Conservation (phyloP, 129 eudicot species). For the Arctium minus region DNA sequence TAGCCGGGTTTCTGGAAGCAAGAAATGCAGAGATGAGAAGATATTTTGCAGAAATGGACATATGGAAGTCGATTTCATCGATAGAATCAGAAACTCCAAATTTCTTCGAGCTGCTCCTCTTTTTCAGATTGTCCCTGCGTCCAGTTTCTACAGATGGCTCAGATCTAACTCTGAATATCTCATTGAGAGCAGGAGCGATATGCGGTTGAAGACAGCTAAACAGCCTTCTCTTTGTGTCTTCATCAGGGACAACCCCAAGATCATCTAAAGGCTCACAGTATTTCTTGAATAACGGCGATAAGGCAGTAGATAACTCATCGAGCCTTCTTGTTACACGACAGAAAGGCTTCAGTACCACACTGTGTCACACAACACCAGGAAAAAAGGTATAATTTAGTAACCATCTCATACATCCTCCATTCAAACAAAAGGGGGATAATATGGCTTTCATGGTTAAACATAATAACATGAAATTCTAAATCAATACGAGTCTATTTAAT, state of each 20-base stretch:
- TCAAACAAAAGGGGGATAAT: not conserved
- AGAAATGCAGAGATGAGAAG: constrained; percentile 89
- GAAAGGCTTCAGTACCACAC: constrained; percentile 73
- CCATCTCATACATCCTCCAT: not conserved
- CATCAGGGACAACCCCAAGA: constrained; percentile 35
- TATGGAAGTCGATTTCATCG: constrained; percentile 74
- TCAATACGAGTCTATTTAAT: not conserved
- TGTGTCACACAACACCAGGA: constrained; percentile 29
- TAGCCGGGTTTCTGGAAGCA: constrained; percentile 96
- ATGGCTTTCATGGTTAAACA: not conserved
- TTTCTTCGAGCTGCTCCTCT: constrained; percentile 37
- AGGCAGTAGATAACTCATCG: constrained; percentile 68
- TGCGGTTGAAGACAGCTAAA: constrained; percentile 59
- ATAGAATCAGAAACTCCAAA: constrained; percentile 35
- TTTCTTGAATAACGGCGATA: constrained; percentile 53
- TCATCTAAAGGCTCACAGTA: constrained; percentile 79
- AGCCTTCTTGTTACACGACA: constrained; percentile 68
- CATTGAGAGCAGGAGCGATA: constrained; percentile 57
- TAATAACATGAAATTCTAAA: not conserved
- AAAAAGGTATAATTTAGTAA: not conserved
- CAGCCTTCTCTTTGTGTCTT: constrained; percentile 65
- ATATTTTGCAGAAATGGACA: constrained; percentile 91
- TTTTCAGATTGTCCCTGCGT: constrained; percentile 33
- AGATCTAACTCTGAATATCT: constrained; percentile 49
- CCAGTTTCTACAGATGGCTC: constrained; percentile 31